Base-by-base conservation (phyloP, 2,329 filamentous ascomycete genomes). In the Phialemoniopsis sp. region DNA sequence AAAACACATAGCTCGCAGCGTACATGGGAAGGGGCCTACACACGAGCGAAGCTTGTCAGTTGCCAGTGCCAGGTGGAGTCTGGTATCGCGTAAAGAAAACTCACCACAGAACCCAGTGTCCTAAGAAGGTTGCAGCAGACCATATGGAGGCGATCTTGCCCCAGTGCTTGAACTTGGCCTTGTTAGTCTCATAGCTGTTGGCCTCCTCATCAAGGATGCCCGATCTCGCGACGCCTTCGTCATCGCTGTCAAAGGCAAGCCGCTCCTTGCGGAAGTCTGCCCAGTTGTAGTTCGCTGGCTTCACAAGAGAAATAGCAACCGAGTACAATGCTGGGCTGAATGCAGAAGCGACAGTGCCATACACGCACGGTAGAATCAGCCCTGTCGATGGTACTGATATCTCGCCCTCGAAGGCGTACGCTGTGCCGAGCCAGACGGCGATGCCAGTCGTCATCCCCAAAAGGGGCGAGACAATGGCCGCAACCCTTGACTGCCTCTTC, bases 21-120 rank as follows among this genome's bases (percentile, higher is more conserved):
- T 76, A 76, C 70, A 76, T 77, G 0, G 72, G 72, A 33, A 76
- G 54, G 1, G 73, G 73, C 58, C 55, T 58, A 28, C 57, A 26
- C 8, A 2, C 13, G 15, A 31, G 43, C 6, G 8, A 6, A 18
- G 4, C 8, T 30, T 7, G 8, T 16, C 16, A n/a, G 28, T 33
- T 18, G n/a, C n/a, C n/a, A n/a, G n/a, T n/a, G n/a, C n/a, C n/a
- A n/a, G n/a, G n/a, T n/a, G n/a, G n/a, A n/a, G n/a, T n/a, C n/a
- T n/a, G n/a, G n/a, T n/a, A n/a, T n/a, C n/a, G n/a, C n/a, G n/a
- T n/a, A n/a, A n/a, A n/a, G n/a, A n/a, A n/a, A 5, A 48, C 52
- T 49, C 40, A 57, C 71, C 72, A 77, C 3, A 76, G 42, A 2
- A 76, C 68, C 70, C 68, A 74, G 38, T 75, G 71, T 0, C 72